These are phyloP conservation scores for Lepidium didymum DNA, from an alignment of 345 rosid species.

Conservation along the genomic window DNA sequence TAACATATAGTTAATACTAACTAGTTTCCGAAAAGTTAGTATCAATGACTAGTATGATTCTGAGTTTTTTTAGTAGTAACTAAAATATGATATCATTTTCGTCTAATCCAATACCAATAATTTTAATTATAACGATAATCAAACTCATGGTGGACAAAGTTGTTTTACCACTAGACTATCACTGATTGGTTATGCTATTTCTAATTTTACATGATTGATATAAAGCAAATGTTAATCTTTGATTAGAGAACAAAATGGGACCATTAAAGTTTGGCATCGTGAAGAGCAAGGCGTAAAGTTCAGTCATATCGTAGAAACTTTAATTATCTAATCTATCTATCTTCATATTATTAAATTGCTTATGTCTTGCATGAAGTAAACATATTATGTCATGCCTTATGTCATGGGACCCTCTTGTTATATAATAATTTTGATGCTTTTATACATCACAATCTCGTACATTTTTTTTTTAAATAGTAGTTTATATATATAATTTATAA, in stretches of 20 bases:
- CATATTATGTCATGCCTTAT: conserved; percentile 10
- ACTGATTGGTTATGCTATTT: too few species aligned
- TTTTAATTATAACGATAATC: too few species aligned
- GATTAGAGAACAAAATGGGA: conserved; percentile 14
- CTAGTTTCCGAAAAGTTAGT: too few species aligned
- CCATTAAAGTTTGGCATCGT: not conserved
- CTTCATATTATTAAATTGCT: not conserved
- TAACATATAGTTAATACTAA: too few species aligned
- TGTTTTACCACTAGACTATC: too few species aligned
- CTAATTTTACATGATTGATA: too few species aligned
- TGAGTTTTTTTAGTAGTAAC: too few species aligned
- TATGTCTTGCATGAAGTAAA: conserved; percentile 15
- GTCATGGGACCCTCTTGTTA: conserved; percentile 1
- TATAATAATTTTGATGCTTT: conserved; percentile 3
- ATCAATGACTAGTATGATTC: too few species aligned
- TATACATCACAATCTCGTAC: not conserved
- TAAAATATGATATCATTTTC: too few species aligned
- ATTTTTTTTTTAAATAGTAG: not conserved
- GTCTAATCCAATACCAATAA: too few species aligned
- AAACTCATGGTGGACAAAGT: too few species aligned
- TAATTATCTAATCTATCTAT: not conserved
- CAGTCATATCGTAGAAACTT: conserved; percentile 6
- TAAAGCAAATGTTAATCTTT: too few species aligned
- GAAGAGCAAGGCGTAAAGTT: conserved; percentile 16
- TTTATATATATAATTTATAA: not conserved